Conservation (phyloP, 805 yeast species). For the Saccharomycopsis sp. region DNA sequence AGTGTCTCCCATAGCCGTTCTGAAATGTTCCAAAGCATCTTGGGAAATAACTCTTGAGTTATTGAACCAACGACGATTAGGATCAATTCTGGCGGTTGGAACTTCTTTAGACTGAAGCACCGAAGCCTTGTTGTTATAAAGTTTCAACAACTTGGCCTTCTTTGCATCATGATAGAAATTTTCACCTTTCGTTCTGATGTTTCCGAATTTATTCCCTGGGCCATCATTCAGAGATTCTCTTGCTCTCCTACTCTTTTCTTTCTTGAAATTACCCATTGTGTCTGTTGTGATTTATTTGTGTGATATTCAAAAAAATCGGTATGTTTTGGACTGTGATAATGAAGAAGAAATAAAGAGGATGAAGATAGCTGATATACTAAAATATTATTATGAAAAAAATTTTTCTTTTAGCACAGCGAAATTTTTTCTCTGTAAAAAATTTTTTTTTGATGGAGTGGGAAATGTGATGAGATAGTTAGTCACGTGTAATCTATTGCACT, state of each 20-base stretch:
- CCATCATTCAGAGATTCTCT: conserved; percentile 61
- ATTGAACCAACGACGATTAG: conserved; percentile 96
- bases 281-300: not conserved
- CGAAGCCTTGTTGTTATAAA: conserved; percentile 96
- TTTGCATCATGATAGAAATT: conserved; percentile 94
- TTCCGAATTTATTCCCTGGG: conserved; percentile 58
- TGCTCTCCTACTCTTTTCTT: conserved; percentile 79
- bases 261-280: conserved; percentile 86
- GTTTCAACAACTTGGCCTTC: conserved; percentile 78
- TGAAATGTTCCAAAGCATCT: conserved; percentile 88
- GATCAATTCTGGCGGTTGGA: conserved; percentile 91
- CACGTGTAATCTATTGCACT: too few relatives aligned
- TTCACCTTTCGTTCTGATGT: conserved; percentile 91
- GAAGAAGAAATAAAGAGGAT: not conserved
- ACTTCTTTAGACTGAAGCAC: conserved; percentile 78
- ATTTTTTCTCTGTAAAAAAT: not conserved
- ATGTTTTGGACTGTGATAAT: not conserved
- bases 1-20: conserved; percentile 86
- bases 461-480: not conserved
- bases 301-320: not conserved
- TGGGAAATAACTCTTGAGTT: conserved; percentile 96
- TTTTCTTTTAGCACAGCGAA: not conserved
- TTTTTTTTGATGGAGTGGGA: not conserved
- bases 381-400: not conserved
- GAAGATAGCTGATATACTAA: too few relatives aligned